Evolutionary conservation across 345 rosid genomes (phyloP), one percentile per base, ranked within the genome.

Genomic region (Rhizophora apiculata): DNA sequence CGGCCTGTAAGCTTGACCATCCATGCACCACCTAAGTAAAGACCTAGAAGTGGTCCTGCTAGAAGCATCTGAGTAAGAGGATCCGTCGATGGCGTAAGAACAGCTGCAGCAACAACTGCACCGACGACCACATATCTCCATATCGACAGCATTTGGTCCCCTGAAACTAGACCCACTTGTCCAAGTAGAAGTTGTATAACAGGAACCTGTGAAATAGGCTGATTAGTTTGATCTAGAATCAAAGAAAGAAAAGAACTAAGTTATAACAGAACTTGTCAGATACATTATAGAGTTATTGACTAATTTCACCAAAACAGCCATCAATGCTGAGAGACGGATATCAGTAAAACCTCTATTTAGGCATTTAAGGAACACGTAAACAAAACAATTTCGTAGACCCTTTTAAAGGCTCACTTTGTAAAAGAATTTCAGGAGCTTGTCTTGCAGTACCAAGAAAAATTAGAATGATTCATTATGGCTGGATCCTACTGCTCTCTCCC

Each of bases 71-170:
- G 99, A 64, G 99, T 95, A 20, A 95, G 92, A 79, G 99, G 99
- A 76, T 95, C 97, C 4, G 97, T 91, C 13, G 99, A 94, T 56
- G 99, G 99, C 9, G 99, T 95, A 51, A 95, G 82, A 15, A 95
- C 85, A 43, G 99, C 99, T 27, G 99, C 97, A 9, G 87, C 99
- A 56, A 95, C 77, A 20, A 95, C 96, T 0, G 97, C 93, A 32
- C 99, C 99, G 5, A 91, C 97, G 37, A 94, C 93, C 39, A 95
- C 97, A 48, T 95, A 91, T 82, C 96, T 85, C 99, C 99, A 95
- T 27, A 95, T 83, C 6, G 99, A 95, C 43, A 94, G 86, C 98
- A 94, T 94, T 72, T 88, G 95, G 76, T 91, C 96, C 67, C 97
- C 93, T 0, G 96, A 72, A 20, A 94, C 98, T 43, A 91, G 73